Evolutionary conservation across 768 basidiomycete species (phyloP).

Genomic region (Myochromella boudieri): DNA sequence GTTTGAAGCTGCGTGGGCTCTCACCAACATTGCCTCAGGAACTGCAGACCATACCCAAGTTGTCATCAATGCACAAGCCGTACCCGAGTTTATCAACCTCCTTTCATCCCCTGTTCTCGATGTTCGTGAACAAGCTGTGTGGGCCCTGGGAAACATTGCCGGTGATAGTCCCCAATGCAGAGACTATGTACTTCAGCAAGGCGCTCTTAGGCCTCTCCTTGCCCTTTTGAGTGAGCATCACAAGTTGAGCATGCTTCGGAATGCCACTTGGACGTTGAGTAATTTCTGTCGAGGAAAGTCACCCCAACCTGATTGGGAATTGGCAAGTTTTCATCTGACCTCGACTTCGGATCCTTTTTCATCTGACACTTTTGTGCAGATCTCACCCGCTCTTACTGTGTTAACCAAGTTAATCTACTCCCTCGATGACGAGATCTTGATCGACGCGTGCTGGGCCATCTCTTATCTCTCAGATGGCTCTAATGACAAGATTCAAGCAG

Average conservation of each 20-base stretch:
- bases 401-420: conserved; percentile 98
- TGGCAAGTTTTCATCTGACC: conserved; percentile 56
- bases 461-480: conserved; percentile 98
- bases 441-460: conserved; percentile 99
- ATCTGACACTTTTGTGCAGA: conserved; percentile 47
- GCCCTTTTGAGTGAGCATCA: conserved; percentile 92
- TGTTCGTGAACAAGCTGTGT: conserved; percentile 98
- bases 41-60: conserved; percentile 98
- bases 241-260: conserved; percentile 97
- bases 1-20: conserved; percentile 98
- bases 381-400: conserved; percentile 94
- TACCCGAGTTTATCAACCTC: conserved; percentile 96
- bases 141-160: conserved; percentile 99
- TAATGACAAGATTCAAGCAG: conserved; percentile 99
- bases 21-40: conserved; percentile 97
- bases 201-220: conserved; percentile 90
- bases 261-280: conserved; percentile 98
- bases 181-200: conserved; percentile 93
- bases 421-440: conserved; percentile 97
- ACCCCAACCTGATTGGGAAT: conserved; percentile 97
- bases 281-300: conserved; percentile 99
- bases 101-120: conserved; percentile 93
- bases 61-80: conserved; percentile 91
- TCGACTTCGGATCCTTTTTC: conserved; percentile 8
- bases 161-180: conserved; percentile 97